These are phyloP conservation scores for Aspergillus flavus DNA, from an alignment of 2,329 filamentous ascomycete genomes.

Conservation along the genomic window DNA sequence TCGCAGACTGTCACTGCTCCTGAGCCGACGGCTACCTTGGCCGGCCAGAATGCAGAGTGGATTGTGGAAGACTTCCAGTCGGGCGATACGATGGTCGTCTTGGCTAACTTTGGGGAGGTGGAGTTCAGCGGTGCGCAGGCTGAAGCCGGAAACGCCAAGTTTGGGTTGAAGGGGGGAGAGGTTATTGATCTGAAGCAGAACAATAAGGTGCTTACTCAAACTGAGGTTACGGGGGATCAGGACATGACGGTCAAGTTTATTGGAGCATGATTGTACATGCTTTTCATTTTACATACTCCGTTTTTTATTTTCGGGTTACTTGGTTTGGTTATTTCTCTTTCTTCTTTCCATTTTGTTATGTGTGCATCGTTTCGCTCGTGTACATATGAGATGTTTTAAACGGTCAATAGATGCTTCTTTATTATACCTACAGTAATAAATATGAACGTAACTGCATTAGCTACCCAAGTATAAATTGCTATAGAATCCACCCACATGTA, in stretches of 20 bases:
- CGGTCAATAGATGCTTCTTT: not conserved
- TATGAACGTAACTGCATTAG: not conserved
- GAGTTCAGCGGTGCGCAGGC: constrained; percentile 39
- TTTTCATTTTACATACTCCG: not conserved
- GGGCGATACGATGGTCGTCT: constrained; percentile 42
- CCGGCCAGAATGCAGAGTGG: constrained; percentile 64
- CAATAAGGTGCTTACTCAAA: constrained; percentile 35
- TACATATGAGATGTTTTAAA: not conserved
- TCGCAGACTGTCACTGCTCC: constrained; percentile 55
- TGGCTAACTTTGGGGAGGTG: constrained; percentile 53
- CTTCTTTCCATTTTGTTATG: not conserved
- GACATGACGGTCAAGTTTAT: constrained; percentile 31
- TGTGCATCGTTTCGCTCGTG: not conserved
- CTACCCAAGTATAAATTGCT: too few relatives aligned
- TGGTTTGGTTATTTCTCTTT: not conserved
- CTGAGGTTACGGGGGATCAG: constrained; percentile 27
- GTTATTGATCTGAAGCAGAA: constrained; percentile 54
- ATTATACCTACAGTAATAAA: too few relatives aligned
- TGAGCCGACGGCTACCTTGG: constrained; percentile 45
- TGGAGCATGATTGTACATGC: constrained; percentile 4
- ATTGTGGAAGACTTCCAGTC: constrained; percentile 61
- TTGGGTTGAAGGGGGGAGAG: constrained; percentile 41
- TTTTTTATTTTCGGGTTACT: not conserved
- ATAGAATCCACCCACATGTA: not conserved
- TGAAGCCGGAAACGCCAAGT: constrained; percentile 22